Evolutionary conservation across 345 rosid species (phyloP).

Genomic region (Kernera saxatilis): DNA sequence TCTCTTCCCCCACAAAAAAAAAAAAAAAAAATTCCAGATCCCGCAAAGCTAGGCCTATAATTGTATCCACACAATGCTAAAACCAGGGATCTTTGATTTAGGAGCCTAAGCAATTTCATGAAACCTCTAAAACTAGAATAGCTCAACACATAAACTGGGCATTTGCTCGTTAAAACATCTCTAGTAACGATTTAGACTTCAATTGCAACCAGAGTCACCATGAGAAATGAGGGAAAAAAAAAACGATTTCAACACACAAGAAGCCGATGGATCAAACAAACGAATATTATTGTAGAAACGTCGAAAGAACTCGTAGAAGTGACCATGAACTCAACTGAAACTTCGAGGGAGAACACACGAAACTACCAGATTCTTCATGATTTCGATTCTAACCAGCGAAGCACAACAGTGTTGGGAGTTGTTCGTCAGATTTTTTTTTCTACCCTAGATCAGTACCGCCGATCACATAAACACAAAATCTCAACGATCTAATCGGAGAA

Average conservation of each 20-base stretch:
- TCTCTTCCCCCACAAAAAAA: not conserved
- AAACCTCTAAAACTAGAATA: not conserved
- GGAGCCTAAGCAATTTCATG: not conserved
- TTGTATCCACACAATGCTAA: not conserved
- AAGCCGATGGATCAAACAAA: not conserved
- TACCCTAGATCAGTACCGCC: not conserved
- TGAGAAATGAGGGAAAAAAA: not conserved
- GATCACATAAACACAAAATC: not conserved
- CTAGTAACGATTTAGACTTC: slow-evolving; percentile 1
- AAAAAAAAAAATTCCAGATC: not conserved
- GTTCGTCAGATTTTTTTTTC: not conserved
- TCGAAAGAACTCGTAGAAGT: not conserved
- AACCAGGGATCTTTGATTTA: not conserved
- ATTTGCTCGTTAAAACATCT: not conserved
- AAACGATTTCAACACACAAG: not conserved
- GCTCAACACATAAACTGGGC: not conserved
- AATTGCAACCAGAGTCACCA: not conserved
- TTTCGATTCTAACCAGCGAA: slow-evolving; percentile 6
- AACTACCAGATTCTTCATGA: not conserved
- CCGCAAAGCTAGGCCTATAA: not conserved
- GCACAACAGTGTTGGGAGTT: not conserved
- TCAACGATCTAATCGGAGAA: slow-evolving; percentile 11
- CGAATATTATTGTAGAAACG: not conserved
- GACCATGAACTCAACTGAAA: not conserved
- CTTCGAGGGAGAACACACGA: not conserved